Evolutionary conservation across 352 stramenopile genomes (phyloP).

Genomic region (Pythium grandisporangium): DNA sequence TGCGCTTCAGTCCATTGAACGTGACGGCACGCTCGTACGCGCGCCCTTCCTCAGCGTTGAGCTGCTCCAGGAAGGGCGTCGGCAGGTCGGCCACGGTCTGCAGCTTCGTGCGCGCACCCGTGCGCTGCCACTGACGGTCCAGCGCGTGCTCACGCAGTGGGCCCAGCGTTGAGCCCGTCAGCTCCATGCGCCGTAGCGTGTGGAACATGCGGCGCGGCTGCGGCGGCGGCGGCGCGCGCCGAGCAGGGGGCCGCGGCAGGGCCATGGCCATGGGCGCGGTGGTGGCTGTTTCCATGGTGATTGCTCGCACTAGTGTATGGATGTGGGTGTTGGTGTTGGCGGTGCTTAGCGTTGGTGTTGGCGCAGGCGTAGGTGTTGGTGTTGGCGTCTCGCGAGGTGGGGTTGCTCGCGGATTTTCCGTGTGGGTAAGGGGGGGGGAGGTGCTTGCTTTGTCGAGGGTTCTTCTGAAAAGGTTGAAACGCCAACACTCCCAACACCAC

Average conservation of each 20-base stretch:
- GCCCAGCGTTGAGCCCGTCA: slow-evolving; percentile 25
- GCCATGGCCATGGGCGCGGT: neutral
- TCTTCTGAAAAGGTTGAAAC: no score
- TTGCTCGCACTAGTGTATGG: neutral
- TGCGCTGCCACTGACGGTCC: slow-evolving; percentile 26
- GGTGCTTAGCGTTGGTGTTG: no score
- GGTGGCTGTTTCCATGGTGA: neutral
- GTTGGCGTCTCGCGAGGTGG: no score
- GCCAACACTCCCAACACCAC: no score
- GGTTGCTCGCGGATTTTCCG: no score
- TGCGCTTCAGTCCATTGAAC: slow-evolving; percentile 39
- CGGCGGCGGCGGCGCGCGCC: no score
- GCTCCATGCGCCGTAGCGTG: slow-evolving; percentile 50
- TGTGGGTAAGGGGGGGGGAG: no score
- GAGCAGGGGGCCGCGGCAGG: neutral
- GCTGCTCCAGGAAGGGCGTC: slow-evolving; percentile 23
- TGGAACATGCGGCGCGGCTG: slow-evolving; percentile 27
- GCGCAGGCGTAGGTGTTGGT: no score
- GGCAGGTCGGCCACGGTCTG: slow-evolving; percentile 54
- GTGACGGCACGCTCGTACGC: slow-evolving; percentile 29
- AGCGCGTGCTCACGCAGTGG: slow-evolving; percentile 1
- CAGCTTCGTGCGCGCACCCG: slow-evolving; percentile 20
- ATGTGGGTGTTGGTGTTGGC: no score
- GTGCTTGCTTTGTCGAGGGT: no score
- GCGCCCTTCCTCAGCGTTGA: slow-evolving; percentile 33